phyloP scores from a whole-genome alignment of 495 filamentous ascomycete genomes.

The Penicillium lividum region DNA sequence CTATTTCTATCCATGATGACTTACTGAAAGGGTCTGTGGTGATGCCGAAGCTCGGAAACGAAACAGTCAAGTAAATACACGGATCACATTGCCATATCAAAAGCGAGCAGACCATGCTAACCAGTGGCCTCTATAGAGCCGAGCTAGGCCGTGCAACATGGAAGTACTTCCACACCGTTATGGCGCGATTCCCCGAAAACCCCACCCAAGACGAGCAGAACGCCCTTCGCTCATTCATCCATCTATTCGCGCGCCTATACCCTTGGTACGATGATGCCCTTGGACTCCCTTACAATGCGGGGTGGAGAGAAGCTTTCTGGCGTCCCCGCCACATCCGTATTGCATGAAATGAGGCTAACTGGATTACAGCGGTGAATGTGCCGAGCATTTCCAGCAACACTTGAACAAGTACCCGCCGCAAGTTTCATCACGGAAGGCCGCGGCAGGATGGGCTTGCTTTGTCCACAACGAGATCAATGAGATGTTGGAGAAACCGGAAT shows the following conservation, averaged over 20 bases:
- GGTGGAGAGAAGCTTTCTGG: not conserved
- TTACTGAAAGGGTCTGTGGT: constrained; percentile 76
- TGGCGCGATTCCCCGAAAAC: constrained; percentile 87
- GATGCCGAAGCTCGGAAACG: constrained; percentile 89
- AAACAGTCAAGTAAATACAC: constrained; percentile 62
- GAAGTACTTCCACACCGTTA: constrained; percentile 94
- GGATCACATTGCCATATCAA: not conserved
- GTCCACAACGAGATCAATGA: constrained; percentile 95
- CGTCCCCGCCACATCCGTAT: not conserved
- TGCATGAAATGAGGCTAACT: constrained; percentile 18
- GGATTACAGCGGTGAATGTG: constrained; percentile 79
- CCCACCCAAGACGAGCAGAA: constrained; percentile 81
- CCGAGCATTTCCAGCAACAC: constrained; percentile 82
- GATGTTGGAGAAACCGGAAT: constrained; percentile 74
- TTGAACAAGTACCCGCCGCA: constrained; percentile 87
- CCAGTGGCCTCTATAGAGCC: constrained; percentile 53
- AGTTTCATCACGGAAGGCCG: constrained; percentile 76
- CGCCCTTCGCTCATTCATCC: constrained; percentile 80
- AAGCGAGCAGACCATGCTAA: constrained; percentile 4
- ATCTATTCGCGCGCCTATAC: constrained; percentile 89
- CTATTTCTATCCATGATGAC: constrained; percentile 34
- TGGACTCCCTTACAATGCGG: not conserved
- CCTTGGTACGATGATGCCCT: constrained; percentile 58
- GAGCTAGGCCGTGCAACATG: constrained; percentile 86
- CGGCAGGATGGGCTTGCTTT: constrained; percentile 89